Evolutionary conservation across 352 stramenopile genomes (phyloP), one percentile per base, ranked within the genome.

Genomic region (Pythium biforme): DNA sequence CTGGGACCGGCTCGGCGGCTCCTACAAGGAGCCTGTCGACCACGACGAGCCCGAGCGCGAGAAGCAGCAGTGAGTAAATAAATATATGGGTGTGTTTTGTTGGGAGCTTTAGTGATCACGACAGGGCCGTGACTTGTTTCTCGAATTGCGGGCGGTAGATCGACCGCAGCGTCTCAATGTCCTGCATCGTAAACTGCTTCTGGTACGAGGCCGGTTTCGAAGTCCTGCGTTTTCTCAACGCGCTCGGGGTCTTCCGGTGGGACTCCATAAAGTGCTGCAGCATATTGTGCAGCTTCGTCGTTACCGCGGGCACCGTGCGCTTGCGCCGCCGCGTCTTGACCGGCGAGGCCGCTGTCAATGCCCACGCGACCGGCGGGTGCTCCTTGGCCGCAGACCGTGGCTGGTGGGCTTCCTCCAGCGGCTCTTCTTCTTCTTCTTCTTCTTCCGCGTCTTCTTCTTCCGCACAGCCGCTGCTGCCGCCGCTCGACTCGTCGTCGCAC

Each of bases 1-100:
- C 55, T 92, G 83, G 80, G 83, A 92, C 69, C 75, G 75, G 20
- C 57, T 92, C 12, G 76, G 69, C 0, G 83, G 80, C 20, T 89
- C 83, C 3, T 92, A 89, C 64, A 77, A 74, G 39, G 68, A 85
- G 53, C 83, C 82, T 14, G 49, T 11, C 1, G 39, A 49, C 29
- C 8, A 40, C 12, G 26, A 57, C 14, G 63, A 66, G 26, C 49
- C 63, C 20, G 57, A 66, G 29, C 58, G 63, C 23, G 58, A 62
- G n/a, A 69, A 69, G 39, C 29, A 26, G 40, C 20, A 61, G 34
- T 40, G 34, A 40, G 14, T n/a, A n/a, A n/a, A n/a, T n/a, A n/a
- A n/a, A n/a, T n/a, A n/a, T n/a, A n/a, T n/a, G n/a, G n/a, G n/a
- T n/a, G n/a, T n/a, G n/a, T n/a, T n/a, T n/a, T n/a, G n/a, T n/a